Evolutionary conservation across 768 basidiomycete genomes (phyloP).

Genomic region (Auricularia sp.): DNA sequence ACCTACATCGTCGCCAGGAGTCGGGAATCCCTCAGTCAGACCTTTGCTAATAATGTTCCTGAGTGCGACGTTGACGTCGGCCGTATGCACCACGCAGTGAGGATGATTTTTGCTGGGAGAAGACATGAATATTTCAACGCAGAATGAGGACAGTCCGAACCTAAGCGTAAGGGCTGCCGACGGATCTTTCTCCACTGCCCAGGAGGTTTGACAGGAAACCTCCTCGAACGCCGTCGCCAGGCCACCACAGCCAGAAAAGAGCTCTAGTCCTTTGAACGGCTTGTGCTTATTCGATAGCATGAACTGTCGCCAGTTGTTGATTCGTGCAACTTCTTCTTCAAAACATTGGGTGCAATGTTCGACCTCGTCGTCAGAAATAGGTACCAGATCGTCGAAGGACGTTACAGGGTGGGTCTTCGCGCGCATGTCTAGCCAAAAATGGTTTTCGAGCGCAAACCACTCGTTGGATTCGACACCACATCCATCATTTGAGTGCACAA

Average conservation of each 20-base stretch:
- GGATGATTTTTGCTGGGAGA: conserved; percentile 51
- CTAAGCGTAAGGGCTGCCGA: conserved; percentile 55
- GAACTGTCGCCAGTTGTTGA: conserved; percentile 24
- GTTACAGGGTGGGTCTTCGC: conserved; percentile 7
- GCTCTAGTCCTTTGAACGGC: conserved; percentile 49
- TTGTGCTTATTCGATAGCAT: conserved; percentile 23
- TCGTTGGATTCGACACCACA: conserved; percentile 16
- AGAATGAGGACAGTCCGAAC: conserved; percentile 24
- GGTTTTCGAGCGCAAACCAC: conserved; percentile 29
- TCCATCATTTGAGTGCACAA: neutral
- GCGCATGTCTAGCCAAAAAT: conserved; percentile 13
- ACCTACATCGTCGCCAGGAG: neutral
- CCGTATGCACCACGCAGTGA: conserved; percentile 17
- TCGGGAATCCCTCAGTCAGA: neutral
- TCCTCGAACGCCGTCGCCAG: conserved; percentile 57
- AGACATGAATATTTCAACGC: conserved; percentile 41
- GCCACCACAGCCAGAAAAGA: conserved; percentile 75
- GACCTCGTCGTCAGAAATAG: conserved; percentile 3
- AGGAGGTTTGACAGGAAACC: conserved; percentile 52
- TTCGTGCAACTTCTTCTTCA: conserved; percentile 20
- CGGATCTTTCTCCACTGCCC: conserved; percentile 58
- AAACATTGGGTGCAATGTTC: conserved; percentile 32
- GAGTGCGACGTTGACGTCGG: neutral
- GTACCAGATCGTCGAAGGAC: neutral
- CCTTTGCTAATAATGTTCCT: neutral